A percentile compares a stretch with the other conserved stretches of the same genome.
phyloP scores from a whole-genome alignment of 2,329 filamentous ascomycete species.

The Arthrobotrys entomopaga region DNA sequence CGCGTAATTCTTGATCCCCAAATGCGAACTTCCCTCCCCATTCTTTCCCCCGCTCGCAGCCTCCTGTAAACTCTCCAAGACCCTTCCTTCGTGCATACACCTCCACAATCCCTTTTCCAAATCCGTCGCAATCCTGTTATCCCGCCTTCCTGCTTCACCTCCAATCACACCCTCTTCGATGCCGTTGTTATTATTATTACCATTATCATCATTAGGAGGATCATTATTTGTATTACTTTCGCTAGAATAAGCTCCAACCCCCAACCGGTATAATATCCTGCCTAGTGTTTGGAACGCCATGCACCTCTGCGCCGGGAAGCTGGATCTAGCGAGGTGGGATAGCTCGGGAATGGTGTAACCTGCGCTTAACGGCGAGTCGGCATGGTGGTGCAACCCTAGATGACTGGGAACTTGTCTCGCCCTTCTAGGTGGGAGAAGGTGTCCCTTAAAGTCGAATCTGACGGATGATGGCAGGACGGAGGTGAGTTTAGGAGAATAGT shows the following conservation, averaged over 20 bases:
- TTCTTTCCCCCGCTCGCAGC: constrained; percentile 75
- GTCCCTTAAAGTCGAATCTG: constrained; percentile 87
- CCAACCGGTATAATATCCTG: constrained; percentile 82
- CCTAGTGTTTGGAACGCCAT: constrained; percentile 92
- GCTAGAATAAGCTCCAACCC: constrained; percentile 67
- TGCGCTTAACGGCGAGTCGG: constrained; percentile 87
- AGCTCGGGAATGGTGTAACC: constrained; percentile 93
- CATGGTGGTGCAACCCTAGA: constrained; percentile 91
- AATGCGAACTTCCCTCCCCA: constrained; percentile 68
- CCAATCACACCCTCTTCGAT: constrained; percentile 1
- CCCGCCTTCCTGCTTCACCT: constrained; percentile 62
- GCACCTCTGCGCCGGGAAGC: constrained; percentile 86
- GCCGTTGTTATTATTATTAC: not conserved
- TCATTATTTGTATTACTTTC: not conserved
- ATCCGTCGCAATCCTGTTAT: constrained; percentile 71
- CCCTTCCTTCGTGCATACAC: constrained; percentile 77
- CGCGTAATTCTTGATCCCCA: constrained; percentile 83
- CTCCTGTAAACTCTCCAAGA: constrained; percentile 79
- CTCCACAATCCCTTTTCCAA: constrained; percentile 85
- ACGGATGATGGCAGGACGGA: constrained; percentile 79
- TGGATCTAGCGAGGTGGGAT: constrained; percentile 79
- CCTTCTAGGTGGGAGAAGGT: constrained; percentile 78
- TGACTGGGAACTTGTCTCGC: constrained; percentile 79
- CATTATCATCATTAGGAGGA: too few relatives aligned
- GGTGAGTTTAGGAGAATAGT: constrained; percentile 82